Conservation (phyloP, 768 basidiomycete species). For the Collybiopsis confluens region DNA sequence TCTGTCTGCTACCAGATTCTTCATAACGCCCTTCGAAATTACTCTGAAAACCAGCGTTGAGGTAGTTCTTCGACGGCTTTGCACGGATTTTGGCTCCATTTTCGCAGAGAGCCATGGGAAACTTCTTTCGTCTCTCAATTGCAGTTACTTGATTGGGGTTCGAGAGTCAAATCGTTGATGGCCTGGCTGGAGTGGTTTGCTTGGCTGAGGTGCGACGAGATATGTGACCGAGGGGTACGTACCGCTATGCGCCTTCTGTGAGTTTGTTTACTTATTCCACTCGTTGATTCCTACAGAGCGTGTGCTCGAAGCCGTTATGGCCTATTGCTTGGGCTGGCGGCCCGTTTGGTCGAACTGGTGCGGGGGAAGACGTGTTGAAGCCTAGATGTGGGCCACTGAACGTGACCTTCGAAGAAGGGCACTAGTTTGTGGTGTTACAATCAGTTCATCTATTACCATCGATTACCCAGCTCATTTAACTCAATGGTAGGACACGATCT, state of each 20-base stretch:
- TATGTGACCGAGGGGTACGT: slow-evolving; percentile 15
- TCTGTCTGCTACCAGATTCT: slow-evolving; percentile 13
- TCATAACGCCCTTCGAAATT: slow-evolving; percentile 14
- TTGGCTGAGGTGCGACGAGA: slow-evolving; percentile 16
- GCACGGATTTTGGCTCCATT: slow-evolving; percentile 15
- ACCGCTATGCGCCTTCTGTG: background rate
- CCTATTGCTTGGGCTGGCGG: slow-evolving; percentile 14
- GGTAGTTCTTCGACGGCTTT: slow-evolving; percentile 14
- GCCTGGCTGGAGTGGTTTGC: slow-evolving; percentile 17
- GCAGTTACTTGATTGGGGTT: slow-evolving; percentile 9
- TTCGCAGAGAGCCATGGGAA: slow-evolving; percentile 16
- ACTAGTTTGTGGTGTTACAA: no score
- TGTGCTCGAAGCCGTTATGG: slow-evolving; percentile 18
- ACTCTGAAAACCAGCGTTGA: slow-evolving; percentile 13
- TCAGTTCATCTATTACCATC: no score
- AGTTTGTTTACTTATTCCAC: background rate
- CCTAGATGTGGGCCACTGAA: background rate
- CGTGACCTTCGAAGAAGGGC: no score
- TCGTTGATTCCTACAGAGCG: slow-evolving; percentile 6
- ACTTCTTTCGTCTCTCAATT: background rate
- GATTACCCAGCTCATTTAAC: no score
- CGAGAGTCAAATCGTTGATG: slow-evolving; percentile 8
- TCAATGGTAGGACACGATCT: no score
- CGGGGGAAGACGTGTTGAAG: background rate
- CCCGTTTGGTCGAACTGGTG: slow-evolving; percentile 3